These are phyloP conservation scores for Paraglomus brasilianum DNA, from an alignment of 192 early-diverging fungal genomes.

Conservation along the genomic window DNA sequence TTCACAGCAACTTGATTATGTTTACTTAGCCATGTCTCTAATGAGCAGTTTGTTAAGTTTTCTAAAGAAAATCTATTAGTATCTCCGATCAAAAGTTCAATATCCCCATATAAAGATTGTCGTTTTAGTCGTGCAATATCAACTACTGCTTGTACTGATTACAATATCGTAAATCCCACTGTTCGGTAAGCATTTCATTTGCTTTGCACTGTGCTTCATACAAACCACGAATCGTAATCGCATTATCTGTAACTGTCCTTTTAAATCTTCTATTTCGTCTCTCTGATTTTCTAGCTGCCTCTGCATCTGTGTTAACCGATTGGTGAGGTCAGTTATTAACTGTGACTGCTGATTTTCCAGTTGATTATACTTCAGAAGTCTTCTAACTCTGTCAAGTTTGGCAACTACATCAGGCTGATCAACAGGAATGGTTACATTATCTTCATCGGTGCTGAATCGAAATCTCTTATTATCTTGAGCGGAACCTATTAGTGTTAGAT, in stretches of 20 bases:
- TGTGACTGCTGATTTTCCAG: slow-evolving; percentile 4
- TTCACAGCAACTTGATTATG: not conserved
- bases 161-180: not conserved
- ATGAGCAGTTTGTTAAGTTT: not conserved
- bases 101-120: slow-evolving; percentile 5
- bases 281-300: slow-evolving; percentile 1
- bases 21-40: not conserved
- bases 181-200: not conserved
- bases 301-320: not conserved
- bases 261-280: slow-evolving; percentile 3
- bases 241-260: not conserved
- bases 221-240: not conserved
- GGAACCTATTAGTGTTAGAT: too few species aligned
- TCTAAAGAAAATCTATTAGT: slow-evolving; percentile 8
- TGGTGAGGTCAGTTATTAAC: not conserved
- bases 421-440: too few species aligned
- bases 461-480: too few species aligned
- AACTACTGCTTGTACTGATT: not conserved
- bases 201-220: slow-evolving; percentile 6
- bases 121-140: not conserved
- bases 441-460: too few species aligned
- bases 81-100: not conserved
- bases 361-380: too few species aligned
- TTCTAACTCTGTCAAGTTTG: too few species aligned
- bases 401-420: too few species aligned